Base-by-base conservation (phyloP, 2,329 filamentous ascomycete species). In the Pseudocercospora crystallina region DNA sequence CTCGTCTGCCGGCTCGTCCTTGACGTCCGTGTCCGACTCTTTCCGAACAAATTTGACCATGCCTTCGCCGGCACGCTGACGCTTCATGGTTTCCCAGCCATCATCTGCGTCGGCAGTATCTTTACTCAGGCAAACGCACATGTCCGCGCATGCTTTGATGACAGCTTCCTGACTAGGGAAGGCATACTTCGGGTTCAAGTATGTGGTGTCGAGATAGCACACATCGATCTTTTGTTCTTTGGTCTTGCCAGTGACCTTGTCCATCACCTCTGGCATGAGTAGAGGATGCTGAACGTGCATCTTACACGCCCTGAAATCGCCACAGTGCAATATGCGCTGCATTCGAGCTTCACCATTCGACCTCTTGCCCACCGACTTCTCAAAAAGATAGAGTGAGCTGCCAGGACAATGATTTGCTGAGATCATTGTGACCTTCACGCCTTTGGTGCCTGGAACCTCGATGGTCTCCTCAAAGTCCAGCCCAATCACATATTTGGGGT, bases 141-240 rank as follows among this genome's bases (percentile, higher is more conserved):
- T 83, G 32, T 95, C 87, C 3, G 90, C 89, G 64, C 90, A 96
- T 8, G 92, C 87, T 56, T 81, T 77, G 54, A 97, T 90, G 47
- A 99, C 94, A 59, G 94, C 85, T 49, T 86, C 80, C 67, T 99
- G 94, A 3, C 83, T 85, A 0, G 94, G 94, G 61, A 99, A 99
- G 0, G 92, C 86, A 70, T 97, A 99, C 57, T 91, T 90, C 0
- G 94, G 94, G 57, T 94, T 96, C 9, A 99, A 80, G 67, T 99
- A 99, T 0, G 94, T 99, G 0, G 94, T 99, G 67, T 99, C 94
- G 8, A 99, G 82, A 67, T 99, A 99, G 73, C 94, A 97, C 26
- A 92, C 84, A 64, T 99, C 92, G 47, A 99, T 90, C 63, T 86
- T 89, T 66, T 97, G 94, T 64, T 94, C 87, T 51, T 78, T 84